Evolutionary conservation across 2,329 filamentous ascomycete species (phyloP).

Genomic region (Meredithiella fracta): DNA sequence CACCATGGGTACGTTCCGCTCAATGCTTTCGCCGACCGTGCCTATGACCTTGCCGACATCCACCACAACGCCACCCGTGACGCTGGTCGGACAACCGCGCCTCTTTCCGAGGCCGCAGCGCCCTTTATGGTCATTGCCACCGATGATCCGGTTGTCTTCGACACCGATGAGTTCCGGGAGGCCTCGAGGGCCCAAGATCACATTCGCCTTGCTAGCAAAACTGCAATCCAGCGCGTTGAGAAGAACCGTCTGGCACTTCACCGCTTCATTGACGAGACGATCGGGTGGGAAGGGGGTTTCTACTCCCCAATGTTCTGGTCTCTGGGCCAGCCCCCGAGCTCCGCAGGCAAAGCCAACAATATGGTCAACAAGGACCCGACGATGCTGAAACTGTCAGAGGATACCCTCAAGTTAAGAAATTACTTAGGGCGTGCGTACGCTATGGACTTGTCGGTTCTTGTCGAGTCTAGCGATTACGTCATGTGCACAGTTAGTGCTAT

Average conservation of each 20-base stretch:
- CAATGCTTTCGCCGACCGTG: conserved; percentile 47
- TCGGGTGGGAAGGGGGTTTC: conserved; percentile 82
- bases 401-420: conserved; percentile 51
- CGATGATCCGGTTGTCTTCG: conserved; percentile 64
- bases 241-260: conserved; percentile 35
- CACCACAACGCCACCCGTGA: conserved; percentile 27
- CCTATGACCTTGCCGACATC: conserved; percentile 35
- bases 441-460: conserved; percentile 62
- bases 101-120: conserved; percentile 14
- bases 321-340: conserved; percentile 38
- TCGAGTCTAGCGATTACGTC: conserved; percentile 48
- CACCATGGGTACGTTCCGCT: conserved; percentile 62
- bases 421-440: conserved; percentile 67
- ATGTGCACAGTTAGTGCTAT: conserved; percentile 62
- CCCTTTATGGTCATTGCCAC: conserved; percentile 52
- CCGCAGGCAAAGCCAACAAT: conserved; percentile 21
- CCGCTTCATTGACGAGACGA: conserved; percentile 56
- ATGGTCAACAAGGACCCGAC: conserved; percentile 23
- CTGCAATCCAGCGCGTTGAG: conserved; percentile 25
- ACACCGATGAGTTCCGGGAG: conserved; percentile 42
- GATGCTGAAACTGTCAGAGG: conserved; percentile 25
- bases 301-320: conserved; percentile 69
- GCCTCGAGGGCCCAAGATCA: conserved; percentile 53
- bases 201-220: conserved; percentile 57
- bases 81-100: conserved; percentile 19